These are phyloP conservation scores for Keithomyces neogunnii DNA, from an alignment of 2,329 filamentous ascomycete genomes.

Conservation along the genomic window DNA sequence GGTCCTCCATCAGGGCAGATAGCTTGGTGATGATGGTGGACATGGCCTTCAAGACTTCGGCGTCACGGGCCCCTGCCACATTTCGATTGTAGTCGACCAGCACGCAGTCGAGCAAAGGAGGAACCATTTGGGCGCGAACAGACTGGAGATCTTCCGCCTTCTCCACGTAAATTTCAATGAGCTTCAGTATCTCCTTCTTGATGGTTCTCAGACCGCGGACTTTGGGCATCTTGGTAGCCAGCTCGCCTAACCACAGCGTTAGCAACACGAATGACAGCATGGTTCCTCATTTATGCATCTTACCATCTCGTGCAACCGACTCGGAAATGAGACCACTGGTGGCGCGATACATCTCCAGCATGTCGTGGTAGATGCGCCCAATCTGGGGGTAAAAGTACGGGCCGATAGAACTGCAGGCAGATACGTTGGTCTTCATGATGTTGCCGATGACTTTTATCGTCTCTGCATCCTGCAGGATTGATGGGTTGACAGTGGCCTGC, in stretches of 20 bases:
- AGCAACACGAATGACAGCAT: background rate
- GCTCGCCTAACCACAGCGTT: conserved; percentile 52
- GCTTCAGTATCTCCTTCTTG: conserved; percentile 98
- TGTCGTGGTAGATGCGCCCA: conserved; percentile 93
- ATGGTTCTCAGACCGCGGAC: conserved; percentile 92
- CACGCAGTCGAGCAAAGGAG: conserved; percentile 88
- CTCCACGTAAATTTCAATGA: conserved; percentile 96
- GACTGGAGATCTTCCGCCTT: conserved; percentile 95
- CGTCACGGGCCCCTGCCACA: conserved; percentile 88
- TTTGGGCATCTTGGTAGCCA: conserved; percentile 96
- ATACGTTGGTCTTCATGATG: conserved; percentile 99
- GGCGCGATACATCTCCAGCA: conserved; percentile 98
- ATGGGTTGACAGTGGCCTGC: conserved; percentile 74
- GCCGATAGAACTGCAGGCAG: conserved; percentile 94
- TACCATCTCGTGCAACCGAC: conserved; percentile 77
- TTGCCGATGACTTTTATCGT: conserved; percentile 99
- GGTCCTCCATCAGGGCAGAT: conserved; percentile 94
- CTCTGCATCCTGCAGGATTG: conserved; percentile 81
- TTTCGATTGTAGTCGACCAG: conserved; percentile 96
- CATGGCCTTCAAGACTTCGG: conserved; percentile 95
- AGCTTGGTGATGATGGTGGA: conserved; percentile 95
- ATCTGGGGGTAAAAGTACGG: conserved; percentile 98
- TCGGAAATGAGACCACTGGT: conserved; percentile 96
- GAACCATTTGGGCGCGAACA: conserved; percentile 88
- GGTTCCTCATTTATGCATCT: conserved; percentile 22